Percentiles rank a stretch among this genome's conserved stretches.
phyloP scores from a whole-genome alignment of 495 filamentous ascomycete species.

The Letharia lupina region DNA sequence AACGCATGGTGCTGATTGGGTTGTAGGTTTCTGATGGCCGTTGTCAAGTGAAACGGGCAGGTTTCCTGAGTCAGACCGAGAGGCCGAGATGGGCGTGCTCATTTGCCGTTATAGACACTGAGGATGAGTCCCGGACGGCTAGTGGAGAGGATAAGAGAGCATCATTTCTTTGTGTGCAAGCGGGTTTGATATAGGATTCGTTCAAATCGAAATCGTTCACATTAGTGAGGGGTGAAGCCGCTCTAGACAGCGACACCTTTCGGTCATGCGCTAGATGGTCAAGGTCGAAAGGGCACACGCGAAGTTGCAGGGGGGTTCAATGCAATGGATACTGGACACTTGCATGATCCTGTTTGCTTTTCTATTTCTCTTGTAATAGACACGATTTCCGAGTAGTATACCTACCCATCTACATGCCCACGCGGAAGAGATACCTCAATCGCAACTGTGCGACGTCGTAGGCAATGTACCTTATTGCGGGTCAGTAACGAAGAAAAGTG shows the following conservation, averaged over 20 bases:
- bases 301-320: background rate
- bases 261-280: background rate
- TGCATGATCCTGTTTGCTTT: background rate
- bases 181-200: background rate
- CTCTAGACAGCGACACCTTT: background rate
- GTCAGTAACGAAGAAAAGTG: background rate
- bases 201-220: no score
- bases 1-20: background rate
- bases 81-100: no score
- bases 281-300: background rate
- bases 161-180: no score
- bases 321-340: background rate
- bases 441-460: slow-evolving; percentile 75
- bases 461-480: slow-evolving; percentile 37
- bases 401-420: slow-evolving; percentile 30
- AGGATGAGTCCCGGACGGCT: no score
- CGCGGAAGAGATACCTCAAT: slow-evolving; percentile 66
- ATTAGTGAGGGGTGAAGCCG: background rate
- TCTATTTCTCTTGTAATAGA: background rate
- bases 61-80: no score
- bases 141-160: no score
- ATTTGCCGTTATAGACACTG: no score
- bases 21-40: slow-evolving; percentile 31
- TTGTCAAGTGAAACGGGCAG: slow-evolving; percentile 17
- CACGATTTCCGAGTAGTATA: background rate